Conservation (phyloP, 1,284 basidiomycete genomes). For the Sporisorium sorghi region DNA sequence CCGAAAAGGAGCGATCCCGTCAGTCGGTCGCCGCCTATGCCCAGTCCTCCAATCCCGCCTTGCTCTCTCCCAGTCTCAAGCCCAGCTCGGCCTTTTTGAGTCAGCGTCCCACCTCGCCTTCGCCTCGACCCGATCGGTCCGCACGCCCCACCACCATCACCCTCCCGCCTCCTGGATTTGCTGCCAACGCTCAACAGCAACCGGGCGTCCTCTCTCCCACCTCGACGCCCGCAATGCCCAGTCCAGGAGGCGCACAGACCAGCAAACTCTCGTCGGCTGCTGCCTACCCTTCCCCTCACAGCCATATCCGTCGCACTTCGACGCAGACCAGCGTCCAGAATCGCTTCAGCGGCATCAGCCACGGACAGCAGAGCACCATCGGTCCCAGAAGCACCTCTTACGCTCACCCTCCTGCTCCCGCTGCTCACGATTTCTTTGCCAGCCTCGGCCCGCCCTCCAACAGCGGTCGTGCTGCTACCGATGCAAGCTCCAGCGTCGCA, state of each 20-base stretch:
- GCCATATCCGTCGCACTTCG: slow-evolving; percentile 52
- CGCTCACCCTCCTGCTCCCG: slow-evolving; percentile 9
- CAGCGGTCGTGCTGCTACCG: slow-evolving; percentile 30
- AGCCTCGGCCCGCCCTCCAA: slow-evolving; percentile 25
- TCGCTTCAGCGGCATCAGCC: slow-evolving; percentile 38
- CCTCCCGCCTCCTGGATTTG: slow-evolving; percentile 48
- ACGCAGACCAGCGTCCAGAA: slow-evolving; percentile 25
- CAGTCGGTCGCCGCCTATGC: slow-evolving; percentile 26
- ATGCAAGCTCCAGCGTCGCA: slow-evolving; percentile 47
- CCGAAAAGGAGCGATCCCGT: slow-evolving; percentile 61
- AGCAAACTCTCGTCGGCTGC: slow-evolving; percentile 20
- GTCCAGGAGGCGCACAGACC: slow-evolving; percentile 30
- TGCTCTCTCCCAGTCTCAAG: slow-evolving; percentile 37
- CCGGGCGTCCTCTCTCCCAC: slow-evolving; percentile 31
- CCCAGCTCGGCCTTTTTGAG: slow-evolving; percentile 23
- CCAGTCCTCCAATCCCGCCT: slow-evolving; percentile 12
- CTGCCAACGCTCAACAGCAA: slow-evolving; percentile 15
- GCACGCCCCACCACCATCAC: slow-evolving; percentile 56
- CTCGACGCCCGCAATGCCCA: slow-evolving; percentile 32
- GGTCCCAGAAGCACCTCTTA: slow-evolving; percentile 35
- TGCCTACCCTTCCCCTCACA: slow-evolving; percentile 58
- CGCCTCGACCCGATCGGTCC: slow-evolving; percentile 49
- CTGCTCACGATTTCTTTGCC: slow-evolving; percentile 45
- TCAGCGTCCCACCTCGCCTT: slow-evolving; percentile 45
- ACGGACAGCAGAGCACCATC: slow-evolving; percentile 41